Conservation (phyloP, 106 monocot genomes). For the Allium cepa region DNA sequence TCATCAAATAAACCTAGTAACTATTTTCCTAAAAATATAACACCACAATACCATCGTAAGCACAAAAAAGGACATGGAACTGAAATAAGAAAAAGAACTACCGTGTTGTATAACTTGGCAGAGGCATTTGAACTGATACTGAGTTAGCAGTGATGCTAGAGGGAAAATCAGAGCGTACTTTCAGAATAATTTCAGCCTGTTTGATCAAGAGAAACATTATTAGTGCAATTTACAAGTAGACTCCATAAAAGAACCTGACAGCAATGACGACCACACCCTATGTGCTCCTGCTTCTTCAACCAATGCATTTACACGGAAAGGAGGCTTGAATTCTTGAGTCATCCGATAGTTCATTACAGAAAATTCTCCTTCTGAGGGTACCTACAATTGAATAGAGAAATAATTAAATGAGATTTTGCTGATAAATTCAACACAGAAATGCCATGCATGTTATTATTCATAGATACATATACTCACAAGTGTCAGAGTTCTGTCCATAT, state of each 20-base stretch:
- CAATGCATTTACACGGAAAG: conserved; percentile 85
- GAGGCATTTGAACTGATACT: conserved; percentile 77
- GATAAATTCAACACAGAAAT: background rate
- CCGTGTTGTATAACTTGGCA: conserved; percentile 91
- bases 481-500: conserved; percentile 67
- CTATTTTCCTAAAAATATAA: background rate
- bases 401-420: background rate
- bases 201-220: background rate
- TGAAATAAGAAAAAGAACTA: conserved; percentile 11
- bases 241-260: conserved; percentile 1
- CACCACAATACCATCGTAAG: background rate
- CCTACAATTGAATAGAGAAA: conserved; percentile 27
- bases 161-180: conserved; percentile 83
- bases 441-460: background rate
- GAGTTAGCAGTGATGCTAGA: conserved; percentile 75
- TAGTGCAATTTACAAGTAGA: background rate
- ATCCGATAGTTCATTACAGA: conserved; percentile 97
- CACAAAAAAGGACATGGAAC: background rate
- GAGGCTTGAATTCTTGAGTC: conserved; percentile 98
- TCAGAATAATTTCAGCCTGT: conserved; percentile 89
- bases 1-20: background rate
- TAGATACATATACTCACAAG: conserved; percentile 47
- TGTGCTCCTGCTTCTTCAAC: conserved; percentile 87
- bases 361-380: conserved; percentile 97
- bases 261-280: conserved; percentile 29